These are phyloP conservation scores for Filobasidium floriforme DNA, from an alignment of 768 basidiomycete genomes.

Conservation along the genomic window DNA sequence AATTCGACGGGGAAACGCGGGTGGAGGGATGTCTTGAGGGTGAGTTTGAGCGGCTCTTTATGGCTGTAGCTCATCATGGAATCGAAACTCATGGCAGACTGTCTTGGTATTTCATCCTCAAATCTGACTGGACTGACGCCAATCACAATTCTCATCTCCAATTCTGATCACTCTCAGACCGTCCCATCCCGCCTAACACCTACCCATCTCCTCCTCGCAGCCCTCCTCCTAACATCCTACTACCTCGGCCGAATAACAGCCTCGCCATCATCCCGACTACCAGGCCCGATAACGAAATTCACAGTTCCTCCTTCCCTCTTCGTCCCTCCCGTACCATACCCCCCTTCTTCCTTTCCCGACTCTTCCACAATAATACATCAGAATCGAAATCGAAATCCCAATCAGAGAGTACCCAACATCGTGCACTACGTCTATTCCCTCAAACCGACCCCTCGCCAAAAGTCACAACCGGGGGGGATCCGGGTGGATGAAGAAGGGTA, in stretches of 20 bases:
- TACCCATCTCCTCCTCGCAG: not conserved
- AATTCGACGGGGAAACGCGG: too few relatives aligned
- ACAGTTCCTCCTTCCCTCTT: not conserved
- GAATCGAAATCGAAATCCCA: conserved; percentile 15
- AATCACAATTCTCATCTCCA: not conserved
- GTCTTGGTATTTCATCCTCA: too few relatives aligned
- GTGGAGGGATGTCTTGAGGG: too few relatives aligned
- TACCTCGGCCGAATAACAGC: not conserved
- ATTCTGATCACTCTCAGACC: not conserved
- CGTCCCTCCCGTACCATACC: not conserved
- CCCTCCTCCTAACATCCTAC: not conserved
- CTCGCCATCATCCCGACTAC: not conserved
- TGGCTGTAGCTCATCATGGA: too few relatives aligned
- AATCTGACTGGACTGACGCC: too few relatives aligned
- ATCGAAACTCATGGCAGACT: too few relatives aligned
- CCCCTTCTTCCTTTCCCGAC: not conserved
- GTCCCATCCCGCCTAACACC: not conserved
- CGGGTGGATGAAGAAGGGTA: conserved; percentile 13
- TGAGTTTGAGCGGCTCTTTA: too few relatives aligned
- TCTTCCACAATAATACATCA: not conserved
- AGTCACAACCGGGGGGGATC: conserved; percentile 22
- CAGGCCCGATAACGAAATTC: not conserved
- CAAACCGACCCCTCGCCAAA: conserved; percentile 27
- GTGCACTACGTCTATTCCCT: conserved; percentile 46
- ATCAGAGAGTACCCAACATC: conserved; percentile 39